phyloP scores from a whole-genome alignment of 1,284 basidiomycete genomes.

The Testicularia cyperi region DNA sequence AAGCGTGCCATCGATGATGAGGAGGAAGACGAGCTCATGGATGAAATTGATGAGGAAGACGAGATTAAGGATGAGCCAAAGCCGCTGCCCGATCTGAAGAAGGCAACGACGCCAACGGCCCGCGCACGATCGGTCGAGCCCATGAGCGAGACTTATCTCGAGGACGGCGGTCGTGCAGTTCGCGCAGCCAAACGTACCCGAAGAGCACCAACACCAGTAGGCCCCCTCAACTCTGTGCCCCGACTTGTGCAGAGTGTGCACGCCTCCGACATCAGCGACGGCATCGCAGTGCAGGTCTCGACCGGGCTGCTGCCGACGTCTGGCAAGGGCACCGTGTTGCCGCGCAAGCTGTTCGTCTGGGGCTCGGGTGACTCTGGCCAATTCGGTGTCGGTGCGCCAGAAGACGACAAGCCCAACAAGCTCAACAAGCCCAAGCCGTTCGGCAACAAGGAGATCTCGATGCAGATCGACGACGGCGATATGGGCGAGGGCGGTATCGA shows the following conservation, averaged over 20 bases:
- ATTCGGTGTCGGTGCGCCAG: constrained; percentile 54
- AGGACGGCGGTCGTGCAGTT: constrained; percentile 15
- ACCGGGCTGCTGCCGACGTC: constrained; percentile 1
- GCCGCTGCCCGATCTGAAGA: constrained; percentile 27
- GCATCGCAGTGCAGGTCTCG: constrained; percentile 6
- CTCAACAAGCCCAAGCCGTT: constrained; percentile 53
- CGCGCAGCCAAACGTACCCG: constrained; percentile 27
- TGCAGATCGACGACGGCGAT: constrained; percentile 45
- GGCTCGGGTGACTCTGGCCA: constrained; percentile 58
- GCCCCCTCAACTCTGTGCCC: constrained; percentile 38
- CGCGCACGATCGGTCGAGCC: constrained; percentile 20
- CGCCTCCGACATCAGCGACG: constrained; percentile 15
- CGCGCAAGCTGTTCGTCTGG: constrained; percentile 57
- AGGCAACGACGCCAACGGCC: constrained; percentile 8
- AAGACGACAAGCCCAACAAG: constrained; percentile 56
- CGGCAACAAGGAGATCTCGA: constrained; percentile 45
- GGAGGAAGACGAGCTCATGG: constrained; percentile 24
- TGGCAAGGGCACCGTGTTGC: constrained; percentile 31
- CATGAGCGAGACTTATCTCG: constrained; percentile 16
- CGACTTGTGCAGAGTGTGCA: constrained; percentile 24
- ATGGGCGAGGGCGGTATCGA: constrained; percentile 50
- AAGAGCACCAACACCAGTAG: constrained; percentile 30
- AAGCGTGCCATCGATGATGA: constrained; percentile 30
- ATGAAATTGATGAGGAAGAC: constrained; percentile 18
- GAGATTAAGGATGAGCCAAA: constrained; percentile 18